Evolutionary conservation across 164 flowering plant genomes (phyloP).

Genomic region (Tinospora cordifolia): DNA sequence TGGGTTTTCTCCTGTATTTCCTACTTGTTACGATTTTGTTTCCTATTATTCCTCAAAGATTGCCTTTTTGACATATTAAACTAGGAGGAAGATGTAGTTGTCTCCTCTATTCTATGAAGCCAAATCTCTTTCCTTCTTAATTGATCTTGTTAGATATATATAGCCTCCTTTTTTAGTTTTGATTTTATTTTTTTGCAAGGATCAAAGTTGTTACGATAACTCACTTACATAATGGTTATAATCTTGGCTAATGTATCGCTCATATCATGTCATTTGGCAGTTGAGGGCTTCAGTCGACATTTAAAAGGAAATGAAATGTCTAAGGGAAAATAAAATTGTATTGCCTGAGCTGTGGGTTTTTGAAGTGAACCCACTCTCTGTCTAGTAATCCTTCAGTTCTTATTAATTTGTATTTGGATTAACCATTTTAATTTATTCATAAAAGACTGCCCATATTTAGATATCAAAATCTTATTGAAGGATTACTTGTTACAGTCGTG

Average conservation of each 20-base stretch:
- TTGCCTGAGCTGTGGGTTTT: not conserved
- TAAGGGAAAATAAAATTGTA: not conserved
- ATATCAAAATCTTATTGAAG: not conserved
- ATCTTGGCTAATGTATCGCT: not conserved
- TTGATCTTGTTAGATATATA: no score
- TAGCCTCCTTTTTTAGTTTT: no score
- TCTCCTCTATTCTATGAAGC: no score
- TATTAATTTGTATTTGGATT: not conserved
- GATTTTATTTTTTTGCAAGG: no score
- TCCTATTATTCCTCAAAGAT: not conserved
- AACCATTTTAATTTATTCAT: not conserved
- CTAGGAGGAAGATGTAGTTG: no score
- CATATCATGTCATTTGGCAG: not conserved
- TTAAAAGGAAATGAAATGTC: not conserved
- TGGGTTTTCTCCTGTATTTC: no score
- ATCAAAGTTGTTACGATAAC: no score
- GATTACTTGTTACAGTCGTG: no score
- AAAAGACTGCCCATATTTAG: not conserved
- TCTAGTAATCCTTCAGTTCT: not conserved
- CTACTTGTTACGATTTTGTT: not conserved
- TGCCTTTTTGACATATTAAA: not conserved
- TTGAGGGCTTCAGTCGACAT: not conserved
- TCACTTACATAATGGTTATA: not conserved
- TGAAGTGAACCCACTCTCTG: not conserved
- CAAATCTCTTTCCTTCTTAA: no score